A percentile compares a stretch with the other conserved stretches of the same genome.
phyloP scores from a whole-genome alignment of 768 basidiomycete species.

The Xerocomellus chrysenteron region DNA sequence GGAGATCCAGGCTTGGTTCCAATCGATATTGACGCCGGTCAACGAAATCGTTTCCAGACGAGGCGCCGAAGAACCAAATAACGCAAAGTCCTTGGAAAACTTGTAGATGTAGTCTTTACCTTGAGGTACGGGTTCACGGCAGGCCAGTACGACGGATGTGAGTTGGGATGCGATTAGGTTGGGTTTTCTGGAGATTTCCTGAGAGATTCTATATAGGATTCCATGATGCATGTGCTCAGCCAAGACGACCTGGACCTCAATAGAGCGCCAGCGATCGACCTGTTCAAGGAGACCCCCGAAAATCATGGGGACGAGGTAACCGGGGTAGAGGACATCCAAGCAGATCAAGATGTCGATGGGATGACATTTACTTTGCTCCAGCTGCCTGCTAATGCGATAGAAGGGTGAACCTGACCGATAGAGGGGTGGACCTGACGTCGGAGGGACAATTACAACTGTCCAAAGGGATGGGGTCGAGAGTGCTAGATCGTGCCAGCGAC shows the following conservation, averaged over 20 bases:
- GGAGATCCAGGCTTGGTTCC: too few species aligned
- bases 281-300: too few species aligned
- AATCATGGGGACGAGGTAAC: too few species aligned
- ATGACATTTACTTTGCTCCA: neutral
- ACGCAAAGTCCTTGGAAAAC: too few species aligned
- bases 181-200: neutral
- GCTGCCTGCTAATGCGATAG: neutral
- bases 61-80: neutral
- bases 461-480: neutral
- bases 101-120: too few species aligned
- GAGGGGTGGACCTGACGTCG: accelerated
- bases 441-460: neutral
- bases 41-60: neutral
- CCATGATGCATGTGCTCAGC: accelerated
- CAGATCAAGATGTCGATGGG: too few species aligned
- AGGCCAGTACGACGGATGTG: neutral
- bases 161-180: neutral
- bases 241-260: neutral
- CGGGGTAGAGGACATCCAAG: too few species aligned
- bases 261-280: neutral
- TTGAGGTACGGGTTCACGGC: too few species aligned
- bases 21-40: too few species aligned
- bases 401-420: too few species aligned
- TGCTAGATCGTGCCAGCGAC: neutral
- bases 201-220: too few species aligned